phyloP scores from a whole-genome alignment of 2,329 filamentous ascomycete genomes.

The Colletotrichum cereale region DNA sequence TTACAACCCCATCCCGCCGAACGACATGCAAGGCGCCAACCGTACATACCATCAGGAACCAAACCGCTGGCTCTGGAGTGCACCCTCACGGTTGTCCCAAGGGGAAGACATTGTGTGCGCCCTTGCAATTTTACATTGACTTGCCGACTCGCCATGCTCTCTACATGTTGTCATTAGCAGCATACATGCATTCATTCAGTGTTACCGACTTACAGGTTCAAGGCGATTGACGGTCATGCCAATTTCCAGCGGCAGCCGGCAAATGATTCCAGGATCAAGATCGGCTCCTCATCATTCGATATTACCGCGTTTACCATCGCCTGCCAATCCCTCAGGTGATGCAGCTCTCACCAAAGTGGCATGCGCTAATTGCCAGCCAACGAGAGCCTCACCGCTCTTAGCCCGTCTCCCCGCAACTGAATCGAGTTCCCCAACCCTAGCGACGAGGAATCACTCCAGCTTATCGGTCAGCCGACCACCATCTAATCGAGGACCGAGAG shows the following conservation, averaged over 20 bases:
- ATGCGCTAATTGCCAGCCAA: conserved; percentile 34
- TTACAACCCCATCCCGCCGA: background rate
- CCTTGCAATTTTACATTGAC: conserved; percentile 13
- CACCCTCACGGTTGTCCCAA: conserved; percentile 16
- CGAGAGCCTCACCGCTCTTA: conserved; percentile 39
- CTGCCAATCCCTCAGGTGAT: conserved; percentile 36
- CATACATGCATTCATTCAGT: background rate
- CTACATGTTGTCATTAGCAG: conserved; percentile 1
- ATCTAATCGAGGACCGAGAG: conserved; percentile 6
- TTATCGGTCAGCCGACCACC: conserved; percentile 32
- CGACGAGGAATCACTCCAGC: conserved; percentile 2
- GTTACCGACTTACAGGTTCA: conserved; percentile 8
- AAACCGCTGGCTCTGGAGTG: background rate
- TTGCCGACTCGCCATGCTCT: background rate
- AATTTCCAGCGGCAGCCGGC: conserved; percentile 24
- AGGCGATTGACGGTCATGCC: conserved; percentile 24
- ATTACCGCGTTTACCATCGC: conserved; percentile 26
- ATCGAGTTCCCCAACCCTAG: conserved; percentile 16
- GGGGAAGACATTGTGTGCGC: conserved; percentile 15
- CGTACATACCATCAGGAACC: conserved; percentile 21
- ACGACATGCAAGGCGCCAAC: conserved; percentile 23
- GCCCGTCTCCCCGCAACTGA: conserved; percentile 17
- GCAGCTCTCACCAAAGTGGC: conserved; percentile 19
- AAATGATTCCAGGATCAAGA: conserved; percentile 30
- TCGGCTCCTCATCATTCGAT: conserved; percentile 7